Evolutionary conservation across 441 rosid genomes (phyloP).

Genomic region (Adansonia gregorii): DNA sequence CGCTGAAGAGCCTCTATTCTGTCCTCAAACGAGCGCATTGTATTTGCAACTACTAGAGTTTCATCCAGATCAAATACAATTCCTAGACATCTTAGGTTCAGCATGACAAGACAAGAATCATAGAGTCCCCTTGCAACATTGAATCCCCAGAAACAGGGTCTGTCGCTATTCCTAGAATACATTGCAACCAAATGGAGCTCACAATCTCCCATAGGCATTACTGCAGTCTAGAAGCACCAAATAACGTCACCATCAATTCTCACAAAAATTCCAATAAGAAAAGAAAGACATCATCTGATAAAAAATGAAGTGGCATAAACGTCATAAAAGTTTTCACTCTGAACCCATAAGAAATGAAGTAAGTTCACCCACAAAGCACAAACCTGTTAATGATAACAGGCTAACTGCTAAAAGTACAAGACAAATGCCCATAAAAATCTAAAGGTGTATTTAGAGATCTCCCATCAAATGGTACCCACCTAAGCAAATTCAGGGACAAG

Average conservation of each 20-base stretch:
- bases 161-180: slow-evolving; percentile 58
- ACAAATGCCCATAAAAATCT: background rate
- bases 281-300: background rate
- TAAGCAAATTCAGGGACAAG: background rate
- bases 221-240: slow-evolving; percentile 75
- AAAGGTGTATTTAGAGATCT: slow-evolving; percentile 10
- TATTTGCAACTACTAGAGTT: slow-evolving; percentile 90
- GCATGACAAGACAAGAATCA: slow-evolving; percentile 77
- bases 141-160: slow-evolving; percentile 93
- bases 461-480: slow-evolving; percentile 18
- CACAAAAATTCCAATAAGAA: background rate
- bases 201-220: slow-evolving; percentile 68
- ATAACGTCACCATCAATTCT: slow-evolving; percentile 28
- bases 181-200: slow-evolving; percentile 98
- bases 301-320: background rate
- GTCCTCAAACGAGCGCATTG: slow-evolving; percentile 94
- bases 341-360: background rate
- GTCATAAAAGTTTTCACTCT: background rate
- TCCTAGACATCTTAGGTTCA: slow-evolving; percentile 90
- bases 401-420: background rate
- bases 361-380: background rate
- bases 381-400: background rate
- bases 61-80: slow-evolving; percentile 98
- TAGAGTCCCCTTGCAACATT: slow-evolving; percentile 72
- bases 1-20: slow-evolving; percentile 78